Percentiles rank a stretch among this genome's conserved stretches.
phyloP scores from a whole-genome alignment of 2,329 filamentous ascomycete genomes.

The Penicillium sp. region DNA sequence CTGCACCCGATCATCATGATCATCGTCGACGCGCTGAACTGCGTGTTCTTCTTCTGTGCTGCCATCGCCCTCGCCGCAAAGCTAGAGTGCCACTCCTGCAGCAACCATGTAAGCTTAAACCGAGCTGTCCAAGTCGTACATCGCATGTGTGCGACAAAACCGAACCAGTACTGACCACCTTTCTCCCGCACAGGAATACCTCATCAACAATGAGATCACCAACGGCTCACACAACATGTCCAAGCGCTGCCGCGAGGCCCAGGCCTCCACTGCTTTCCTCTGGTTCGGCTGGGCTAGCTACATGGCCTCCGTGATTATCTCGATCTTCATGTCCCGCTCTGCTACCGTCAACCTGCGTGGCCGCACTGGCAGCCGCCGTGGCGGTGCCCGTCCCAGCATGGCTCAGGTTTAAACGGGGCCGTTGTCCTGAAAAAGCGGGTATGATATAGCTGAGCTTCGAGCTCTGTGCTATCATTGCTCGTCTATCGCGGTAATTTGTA shows the following conservation, averaged over 20 bases:
- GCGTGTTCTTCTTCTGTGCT: conserved; percentile 49
- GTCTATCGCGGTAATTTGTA: background rate
- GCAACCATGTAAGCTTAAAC: conserved; percentile 42
- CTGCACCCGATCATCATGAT: conserved; percentile 46
- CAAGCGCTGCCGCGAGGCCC: conserved; percentile 52
- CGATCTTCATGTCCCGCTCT: conserved; percentile 37
- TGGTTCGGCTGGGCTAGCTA: conserved; percentile 52
- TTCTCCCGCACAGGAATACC: conserved; percentile 35
- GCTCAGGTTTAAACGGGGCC: conserved; percentile 42
- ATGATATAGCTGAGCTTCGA: background rate
- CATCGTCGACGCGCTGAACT: conserved; percentile 48
- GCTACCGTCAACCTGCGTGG: conserved; percentile 36
- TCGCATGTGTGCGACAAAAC: no score
- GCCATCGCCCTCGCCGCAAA: conserved; percentile 51
- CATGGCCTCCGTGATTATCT: conserved; percentile 43
- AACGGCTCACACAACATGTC: conserved; percentile 38
- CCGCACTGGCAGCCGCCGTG: conserved; percentile 33
- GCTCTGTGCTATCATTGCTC: background rate
- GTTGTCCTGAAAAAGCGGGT: background rate
- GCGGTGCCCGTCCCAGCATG: conserved; percentile 41
- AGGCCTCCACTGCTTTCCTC: conserved; percentile 52
- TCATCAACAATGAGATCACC: conserved; percentile 46
- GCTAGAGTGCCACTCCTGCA: conserved; percentile 47
- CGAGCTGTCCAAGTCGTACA: no score
- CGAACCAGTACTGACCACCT: conserved; percentile 3